Percentiles rank a stretch among this genome's conserved stretches.
phyloP scores from a whole-genome alignment of 2,329 filamentous ascomycete species.

The Fusarium pseudonygamai region DNA sequence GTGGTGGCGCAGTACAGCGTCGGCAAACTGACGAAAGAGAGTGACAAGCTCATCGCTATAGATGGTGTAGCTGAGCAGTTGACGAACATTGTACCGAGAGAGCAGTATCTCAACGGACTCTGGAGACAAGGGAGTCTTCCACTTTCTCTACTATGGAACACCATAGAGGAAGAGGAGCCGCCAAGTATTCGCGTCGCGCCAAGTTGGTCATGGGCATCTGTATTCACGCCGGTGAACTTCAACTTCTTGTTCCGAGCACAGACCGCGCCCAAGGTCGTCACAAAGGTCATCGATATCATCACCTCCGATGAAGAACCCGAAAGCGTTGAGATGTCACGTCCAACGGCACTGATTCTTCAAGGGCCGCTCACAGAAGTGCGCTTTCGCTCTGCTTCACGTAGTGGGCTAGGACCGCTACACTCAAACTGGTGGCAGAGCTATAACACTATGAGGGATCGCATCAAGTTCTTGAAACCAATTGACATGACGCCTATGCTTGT shows the following conservation, averaged over 20 bases:
- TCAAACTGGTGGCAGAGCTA: not conserved
- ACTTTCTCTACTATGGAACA: not conserved
- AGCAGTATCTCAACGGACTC: not conserved
- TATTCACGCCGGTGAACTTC: not conserved
- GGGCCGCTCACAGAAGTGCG: not conserved
- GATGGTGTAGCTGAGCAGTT: slow-evolving; percentile 2
- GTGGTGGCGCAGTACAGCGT: slow-evolving; percentile 3
- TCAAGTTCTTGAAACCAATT: not conserved
- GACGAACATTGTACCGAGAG: not conserved
- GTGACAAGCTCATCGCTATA: not conserved
- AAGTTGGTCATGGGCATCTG: slow-evolving; percentile 10
- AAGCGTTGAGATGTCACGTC: not conserved
- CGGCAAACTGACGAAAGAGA: not conserved
- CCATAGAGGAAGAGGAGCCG: not conserved
- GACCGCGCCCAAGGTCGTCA: not conserved
- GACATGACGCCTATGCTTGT: not conserved
- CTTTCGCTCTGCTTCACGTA: not conserved
- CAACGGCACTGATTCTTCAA: not conserved
- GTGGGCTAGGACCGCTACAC: not conserved
- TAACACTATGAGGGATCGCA: not conserved
- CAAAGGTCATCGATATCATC: not conserved
- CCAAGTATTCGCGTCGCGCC: not conserved
- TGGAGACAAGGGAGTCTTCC: not conserved
- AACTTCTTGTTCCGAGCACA: slow-evolving; percentile 3
- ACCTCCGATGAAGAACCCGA: not conserved